Evolutionary conservation across 805 yeast species (phyloP).

Genomic region (Ogataea philodendri): DNA sequence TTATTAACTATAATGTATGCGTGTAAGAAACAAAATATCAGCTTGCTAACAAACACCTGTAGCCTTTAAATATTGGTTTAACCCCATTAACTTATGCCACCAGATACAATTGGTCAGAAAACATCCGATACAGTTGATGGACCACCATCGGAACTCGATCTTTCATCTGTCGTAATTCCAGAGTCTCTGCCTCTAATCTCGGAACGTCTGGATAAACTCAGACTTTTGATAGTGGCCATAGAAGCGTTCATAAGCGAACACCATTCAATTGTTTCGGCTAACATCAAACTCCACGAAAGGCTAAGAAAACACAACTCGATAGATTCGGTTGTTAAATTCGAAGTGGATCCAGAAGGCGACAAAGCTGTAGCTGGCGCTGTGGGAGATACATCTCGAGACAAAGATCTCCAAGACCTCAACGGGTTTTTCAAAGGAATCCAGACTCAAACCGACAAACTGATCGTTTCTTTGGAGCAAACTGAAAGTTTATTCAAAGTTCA

Average conservation of each 20-base stretch:
- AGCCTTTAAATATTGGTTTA: too few species aligned
- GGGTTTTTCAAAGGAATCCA: conserved; percentile 30
- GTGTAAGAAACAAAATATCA: too few species aligned
- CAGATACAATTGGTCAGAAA: too few species aligned
- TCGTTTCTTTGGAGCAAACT: conserved; percentile 37
- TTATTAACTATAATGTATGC: too few species aligned
- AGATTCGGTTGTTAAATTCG: conserved; percentile 32
- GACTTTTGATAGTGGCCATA: conserved; percentile 25
- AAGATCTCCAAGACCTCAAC: conserved; percentile 23
- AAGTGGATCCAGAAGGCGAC: conserved; percentile 24
- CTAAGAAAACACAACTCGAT: conserved; percentile 22
- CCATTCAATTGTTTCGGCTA: conserved; percentile 20
- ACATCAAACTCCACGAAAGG: conserved; percentile 27
- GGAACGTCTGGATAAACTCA: conserved; percentile 31
- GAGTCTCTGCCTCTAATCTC: conserved; percentile 29
- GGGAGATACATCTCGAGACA: not conserved
- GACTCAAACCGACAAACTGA: conserved; percentile 31
- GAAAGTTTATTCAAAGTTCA: conserved; percentile 37
- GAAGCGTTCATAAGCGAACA: conserved; percentile 30
- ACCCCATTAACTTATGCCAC: too few species aligned
- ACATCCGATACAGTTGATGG: too few species aligned
- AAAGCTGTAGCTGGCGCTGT: conserved; percentile 28
- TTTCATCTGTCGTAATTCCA: conserved; percentile 14
- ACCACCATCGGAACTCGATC: not conserved
- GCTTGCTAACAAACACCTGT: too few species aligned